phyloP scores from a whole-genome alignment of 306 rosid species.

The Begonia fuchsioides region DNA sequence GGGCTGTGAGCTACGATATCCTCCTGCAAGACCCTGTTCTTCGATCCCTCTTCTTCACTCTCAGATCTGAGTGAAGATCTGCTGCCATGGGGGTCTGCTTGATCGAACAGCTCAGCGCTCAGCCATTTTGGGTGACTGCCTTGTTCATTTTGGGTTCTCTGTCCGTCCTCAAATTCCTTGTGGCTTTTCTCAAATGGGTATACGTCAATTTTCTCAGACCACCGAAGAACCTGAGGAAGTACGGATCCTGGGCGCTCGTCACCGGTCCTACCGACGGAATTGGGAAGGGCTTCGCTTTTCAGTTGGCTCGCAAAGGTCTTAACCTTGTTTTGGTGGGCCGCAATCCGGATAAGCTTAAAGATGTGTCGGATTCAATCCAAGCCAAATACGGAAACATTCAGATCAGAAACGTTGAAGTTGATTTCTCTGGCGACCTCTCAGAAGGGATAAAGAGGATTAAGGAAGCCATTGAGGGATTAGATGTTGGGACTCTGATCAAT shows the following conservation, averaged over 20 bases:
- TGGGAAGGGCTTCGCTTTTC: conserved; percentile 48
- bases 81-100: conserved; percentile 31
- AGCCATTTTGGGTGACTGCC: conserved; percentile 21
- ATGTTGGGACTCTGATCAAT: conserved; percentile 67
- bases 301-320: conserved; percentile 44
- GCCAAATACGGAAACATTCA: conserved; percentile 39
- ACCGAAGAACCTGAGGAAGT: conserved; percentile 43
- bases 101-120: conserved; percentile 32
- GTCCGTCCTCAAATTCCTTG: conserved; percentile 6
- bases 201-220: conserved; percentile 51
- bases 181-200: conserved; percentile 31
- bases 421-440: conserved; percentile 63
- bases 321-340: conserved; percentile 53
- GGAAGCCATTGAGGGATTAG: conserved; percentile 56
- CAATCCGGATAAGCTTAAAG: conserved; percentile 59
- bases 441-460: conserved; percentile 41
- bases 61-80: conserved; percentile 5
- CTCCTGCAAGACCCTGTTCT: conserved; percentile 2
- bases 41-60: neutral
- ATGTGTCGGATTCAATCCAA: conserved; percentile 45
- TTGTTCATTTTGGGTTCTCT: conserved; percentile 27
- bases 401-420: conserved; percentile 57
- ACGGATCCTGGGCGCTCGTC: conserved; percentile 62
- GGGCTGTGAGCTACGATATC: neutral
- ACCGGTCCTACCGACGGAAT: conserved; percentile 75